A percentile compares a stretch with the other conserved stretches of the same genome.
These are phyloP conservation scores for Coemansia sp. DNA, from an alignment of 192 early-diverging fungal genomes.

Conservation along the genomic window DNA sequence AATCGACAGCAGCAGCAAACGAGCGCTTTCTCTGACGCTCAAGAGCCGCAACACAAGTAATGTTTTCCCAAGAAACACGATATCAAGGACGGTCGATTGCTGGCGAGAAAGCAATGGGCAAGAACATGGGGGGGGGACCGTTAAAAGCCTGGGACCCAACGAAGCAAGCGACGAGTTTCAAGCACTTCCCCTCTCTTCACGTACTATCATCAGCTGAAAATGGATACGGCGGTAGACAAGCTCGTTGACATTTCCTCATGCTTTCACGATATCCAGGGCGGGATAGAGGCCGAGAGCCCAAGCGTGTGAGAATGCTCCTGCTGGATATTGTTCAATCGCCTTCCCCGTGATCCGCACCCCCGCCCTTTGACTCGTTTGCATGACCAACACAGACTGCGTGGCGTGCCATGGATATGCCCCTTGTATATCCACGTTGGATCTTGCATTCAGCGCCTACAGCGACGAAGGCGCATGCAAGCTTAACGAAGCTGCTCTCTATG, in stretches of 20 bases:
- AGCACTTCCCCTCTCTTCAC: too few species aligned
- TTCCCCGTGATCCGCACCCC: neutral
- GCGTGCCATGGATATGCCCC: neutral
- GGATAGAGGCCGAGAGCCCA: neutral
- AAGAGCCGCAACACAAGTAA: too few species aligned
- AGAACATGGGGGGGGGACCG: too few species aligned
- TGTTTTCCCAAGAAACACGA: too few species aligned
- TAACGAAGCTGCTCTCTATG: slow-evolving; percentile 13
- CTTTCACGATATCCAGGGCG: slow-evolving; percentile 4
- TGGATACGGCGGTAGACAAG: slow-evolving; percentile 8
- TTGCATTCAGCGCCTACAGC: too few species aligned
- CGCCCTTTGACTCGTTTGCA: neutral
- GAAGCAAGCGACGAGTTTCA: too few species aligned
- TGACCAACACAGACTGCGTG: neutral
- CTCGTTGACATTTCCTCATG: slow-evolving; percentile 17
- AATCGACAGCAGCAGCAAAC: too few species aligned
- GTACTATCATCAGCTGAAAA: too few species aligned
- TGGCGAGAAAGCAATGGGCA: too few species aligned
- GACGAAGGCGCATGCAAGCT: neutral
- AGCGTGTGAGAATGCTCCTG: neutral
- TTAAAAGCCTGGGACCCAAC: too few species aligned
- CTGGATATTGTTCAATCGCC: neutral
- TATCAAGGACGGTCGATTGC: too few species aligned
- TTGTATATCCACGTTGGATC: neutral
- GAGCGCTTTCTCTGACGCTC: too few species aligned